These are phyloP conservation scores for Potentilla sterilis DNA, from an alignment of 306 rosid genomes.

Conservation along the genomic window DNA sequence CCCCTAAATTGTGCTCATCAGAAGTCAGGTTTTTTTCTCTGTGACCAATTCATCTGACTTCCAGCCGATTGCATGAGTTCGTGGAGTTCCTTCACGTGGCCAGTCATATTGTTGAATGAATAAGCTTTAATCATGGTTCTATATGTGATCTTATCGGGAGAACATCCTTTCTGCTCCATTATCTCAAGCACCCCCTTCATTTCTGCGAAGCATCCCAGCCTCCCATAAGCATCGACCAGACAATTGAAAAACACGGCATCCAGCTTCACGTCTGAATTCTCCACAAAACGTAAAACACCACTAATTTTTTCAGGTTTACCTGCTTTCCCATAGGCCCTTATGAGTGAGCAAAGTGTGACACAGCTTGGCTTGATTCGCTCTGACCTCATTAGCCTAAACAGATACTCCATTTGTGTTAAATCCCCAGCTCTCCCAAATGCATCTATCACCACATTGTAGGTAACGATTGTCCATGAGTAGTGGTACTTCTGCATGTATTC, in stretches of 20 bases:
- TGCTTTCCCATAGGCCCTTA: slow-evolving; percentile 76
- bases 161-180: slow-evolving; percentile 73
- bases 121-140: slow-evolving; percentile 90
- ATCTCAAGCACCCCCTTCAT: slow-evolving; percentile 74
- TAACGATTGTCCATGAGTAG: slow-evolving; percentile 83
- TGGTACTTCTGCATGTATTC: slow-evolving; percentile 95
- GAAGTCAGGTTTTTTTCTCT: slow-evolving; percentile 69
- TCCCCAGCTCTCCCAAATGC: slow-evolving; percentile 95
- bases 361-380: slow-evolving; percentile 91
- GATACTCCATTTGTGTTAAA: slow-evolving; percentile 88
- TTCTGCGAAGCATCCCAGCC: slow-evolving; percentile 63
- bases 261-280: slow-evolving; percentile 69
- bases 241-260: slow-evolving; percentile 82
- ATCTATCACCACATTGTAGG: slow-evolving; percentile 82
- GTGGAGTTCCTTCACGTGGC: slow-evolving; percentile 64
- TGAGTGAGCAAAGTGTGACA: slow-evolving; percentile 84
- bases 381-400: slow-evolving; percentile 84
- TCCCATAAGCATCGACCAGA: slow-evolving; percentile 82
- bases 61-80: slow-evolving; percentile 44
- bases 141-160: slow-evolving; percentile 77
- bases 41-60: slow-evolving; percentile 26
- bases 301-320: slow-evolving; percentile 68
- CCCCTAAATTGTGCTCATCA: slow-evolving; percentile 19
- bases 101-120: slow-evolving; percentile 62
- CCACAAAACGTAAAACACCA: slow-evolving; percentile 60